phyloP scores from a whole-genome alignment of 495 filamentous ascomycete species.

The Chaetomidium leptoderma region DNA sequence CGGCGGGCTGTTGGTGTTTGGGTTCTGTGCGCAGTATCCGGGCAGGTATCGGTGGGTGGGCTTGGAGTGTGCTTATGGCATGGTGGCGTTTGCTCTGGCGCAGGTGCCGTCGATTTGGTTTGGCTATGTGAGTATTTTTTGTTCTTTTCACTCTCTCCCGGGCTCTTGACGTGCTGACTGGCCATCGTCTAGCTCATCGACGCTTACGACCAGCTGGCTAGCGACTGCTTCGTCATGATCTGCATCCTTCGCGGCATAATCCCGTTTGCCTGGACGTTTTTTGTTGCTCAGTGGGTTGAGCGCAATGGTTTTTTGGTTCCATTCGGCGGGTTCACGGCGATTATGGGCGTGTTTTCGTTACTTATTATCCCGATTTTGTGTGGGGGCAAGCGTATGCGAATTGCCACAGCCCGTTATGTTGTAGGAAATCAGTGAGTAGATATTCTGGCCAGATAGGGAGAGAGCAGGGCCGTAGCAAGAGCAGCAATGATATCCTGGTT shows the following conservation, averaged over 20 bases:
- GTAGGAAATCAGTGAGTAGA: constrained; percentile 26
- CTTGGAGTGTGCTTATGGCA: constrained; percentile 30
- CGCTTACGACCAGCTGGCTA: constrained; percentile 30
- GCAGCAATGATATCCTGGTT: too few relatives aligned
- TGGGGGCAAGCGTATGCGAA: constrained; percentile 30
- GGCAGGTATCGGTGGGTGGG: constrained; percentile 26
- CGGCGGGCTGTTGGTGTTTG: constrained; percentile 30
- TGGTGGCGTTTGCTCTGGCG: constrained; percentile 31
- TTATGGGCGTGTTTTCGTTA: constrained; percentile 29
- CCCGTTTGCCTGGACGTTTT: constrained; percentile 31
- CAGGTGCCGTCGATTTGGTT: constrained; percentile 33
- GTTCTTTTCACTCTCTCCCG: not conserved
- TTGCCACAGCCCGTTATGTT: constrained; percentile 31
- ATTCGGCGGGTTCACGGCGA: constrained; percentile 28
- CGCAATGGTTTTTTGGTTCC: constrained; percentile 25
- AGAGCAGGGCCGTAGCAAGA: too few relatives aligned
- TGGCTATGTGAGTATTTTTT: constrained; percentile 28
- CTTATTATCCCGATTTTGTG: constrained; percentile 27
- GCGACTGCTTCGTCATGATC: constrained; percentile 36
- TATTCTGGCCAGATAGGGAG: not conserved
- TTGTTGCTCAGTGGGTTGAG: constrained; percentile 28
- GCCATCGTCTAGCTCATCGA: constrained; percentile 29
- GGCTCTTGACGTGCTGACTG: not conserved
- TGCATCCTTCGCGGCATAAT: constrained; percentile 30
- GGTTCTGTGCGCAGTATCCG: constrained; percentile 28